A percentile compares a stretch with the other conserved stretches of the same genome.
Evolutionary conservation across 2,329 filamentous ascomycete species (phyloP).

Genomic region (Oidium heveae): DNA sequence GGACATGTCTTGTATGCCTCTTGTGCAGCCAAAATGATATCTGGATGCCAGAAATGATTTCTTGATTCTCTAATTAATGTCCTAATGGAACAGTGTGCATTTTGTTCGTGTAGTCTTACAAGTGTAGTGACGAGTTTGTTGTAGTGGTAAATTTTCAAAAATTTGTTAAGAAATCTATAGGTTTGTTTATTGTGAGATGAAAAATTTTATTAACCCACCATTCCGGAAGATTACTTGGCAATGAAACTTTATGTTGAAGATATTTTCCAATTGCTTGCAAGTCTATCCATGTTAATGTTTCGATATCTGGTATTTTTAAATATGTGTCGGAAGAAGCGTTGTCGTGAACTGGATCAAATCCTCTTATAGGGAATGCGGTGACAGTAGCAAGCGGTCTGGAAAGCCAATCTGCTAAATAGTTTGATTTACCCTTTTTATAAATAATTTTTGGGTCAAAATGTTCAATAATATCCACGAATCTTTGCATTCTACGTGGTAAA

Average conservation of each 20-base stretch:
- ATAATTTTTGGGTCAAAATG: conserved; percentile 1
- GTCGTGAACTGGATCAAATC: not conserved
- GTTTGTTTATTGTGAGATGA: not conserved
- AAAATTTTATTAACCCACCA: not conserved
- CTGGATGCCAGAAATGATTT: too few relatives aligned
- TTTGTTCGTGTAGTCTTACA: too few relatives aligned
- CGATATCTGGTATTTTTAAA: not conserved
- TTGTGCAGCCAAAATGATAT: too few relatives aligned
- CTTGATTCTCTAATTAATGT: too few relatives aligned
- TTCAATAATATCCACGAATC: conserved; percentile 1
- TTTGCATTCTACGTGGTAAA: not conserved
- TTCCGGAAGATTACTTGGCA: not conserved
- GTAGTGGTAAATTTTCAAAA: not conserved
- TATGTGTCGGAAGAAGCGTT: not conserved
- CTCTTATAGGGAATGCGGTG: not conserved
- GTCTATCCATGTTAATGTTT: not conserved
- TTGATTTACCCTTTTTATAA: not conserved
- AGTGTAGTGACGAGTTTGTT: not conserved
- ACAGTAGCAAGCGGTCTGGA: not conserved
- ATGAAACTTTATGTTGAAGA: not conserved
- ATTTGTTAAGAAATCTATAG: not conserved
- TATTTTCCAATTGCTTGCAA: not conserved
- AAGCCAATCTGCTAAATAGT: not conserved
- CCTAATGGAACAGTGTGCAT: too few relatives aligned
- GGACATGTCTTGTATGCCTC: too few relatives aligned